phyloP scores from a whole-genome alignment of 331 rosid species.

The Telfairia occidentalis region DNA sequence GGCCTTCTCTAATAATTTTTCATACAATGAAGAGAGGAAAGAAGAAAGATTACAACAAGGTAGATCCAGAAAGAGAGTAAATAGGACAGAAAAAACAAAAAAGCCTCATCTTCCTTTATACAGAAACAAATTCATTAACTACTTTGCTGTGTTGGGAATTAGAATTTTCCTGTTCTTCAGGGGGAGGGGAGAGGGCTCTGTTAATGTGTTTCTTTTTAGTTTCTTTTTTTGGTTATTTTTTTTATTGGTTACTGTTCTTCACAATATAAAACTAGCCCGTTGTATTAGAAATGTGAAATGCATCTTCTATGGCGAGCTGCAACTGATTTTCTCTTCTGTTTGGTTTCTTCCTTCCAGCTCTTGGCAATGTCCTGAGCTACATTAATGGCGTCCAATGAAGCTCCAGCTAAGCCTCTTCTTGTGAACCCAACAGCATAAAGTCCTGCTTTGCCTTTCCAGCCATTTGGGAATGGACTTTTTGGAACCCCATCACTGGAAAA shows the following conservation, averaged over 20 bases:
- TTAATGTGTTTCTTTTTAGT: neutral
- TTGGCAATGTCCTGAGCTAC: conserved; percentile 80
- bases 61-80: conserved; percentile 11
- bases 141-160: conserved; percentile 2
- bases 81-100: neutral
- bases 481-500: conserved; percentile 71
- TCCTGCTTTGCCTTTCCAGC: conserved; percentile 82
- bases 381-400: conserved; percentile 68
- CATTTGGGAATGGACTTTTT: conserved; percentile 68
- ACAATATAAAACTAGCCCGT: neutral
- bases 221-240: neutral
- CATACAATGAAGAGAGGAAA: conserved; percentile 6
- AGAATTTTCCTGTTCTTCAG: neutral
- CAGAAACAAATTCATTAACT: conserved; percentile 10
- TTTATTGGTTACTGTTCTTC: neutral
- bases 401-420: conserved; percentile 79
- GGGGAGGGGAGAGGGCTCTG: conserved; percentile 11
- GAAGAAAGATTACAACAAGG: neutral
- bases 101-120: conserved; percentile 68
- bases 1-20: too few relatives aligned
- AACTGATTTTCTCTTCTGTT: conserved; percentile 42
- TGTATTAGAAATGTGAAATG: conserved; percentile 63
- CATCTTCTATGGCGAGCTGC: conserved; percentile 76
- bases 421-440: conserved; percentile 93
- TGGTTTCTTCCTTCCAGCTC: conserved; percentile 77